These are phyloP conservation scores for Exidia glandulosa DNA, from an alignment of 768 basidiomycete genomes.

Conservation along the genomic window DNA sequence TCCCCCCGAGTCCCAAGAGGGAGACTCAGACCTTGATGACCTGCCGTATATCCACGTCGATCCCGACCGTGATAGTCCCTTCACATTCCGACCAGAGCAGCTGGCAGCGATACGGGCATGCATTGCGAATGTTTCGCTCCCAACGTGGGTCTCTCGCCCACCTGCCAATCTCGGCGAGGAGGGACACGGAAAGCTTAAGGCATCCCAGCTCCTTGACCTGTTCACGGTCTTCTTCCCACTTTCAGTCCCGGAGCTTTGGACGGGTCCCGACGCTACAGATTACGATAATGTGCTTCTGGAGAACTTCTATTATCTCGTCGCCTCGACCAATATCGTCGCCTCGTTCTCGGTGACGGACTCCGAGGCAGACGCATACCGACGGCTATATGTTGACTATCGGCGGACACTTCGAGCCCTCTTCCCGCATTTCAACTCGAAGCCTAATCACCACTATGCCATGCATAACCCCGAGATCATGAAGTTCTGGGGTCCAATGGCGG, in stretches of 20 bases:
- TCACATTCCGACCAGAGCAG: background rate
- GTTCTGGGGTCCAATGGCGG: background rate
- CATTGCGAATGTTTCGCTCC: conserved; percentile 7
- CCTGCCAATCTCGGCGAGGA: background rate
- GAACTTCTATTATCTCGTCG: background rate
- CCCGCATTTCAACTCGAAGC: background rate
- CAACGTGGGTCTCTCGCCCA: background rate
- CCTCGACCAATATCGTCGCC: background rate
- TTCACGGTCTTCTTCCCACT: conserved; percentile 20
- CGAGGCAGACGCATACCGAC: background rate
- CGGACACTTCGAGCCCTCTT: background rate
- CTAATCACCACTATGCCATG: background rate
- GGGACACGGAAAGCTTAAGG: background rate
- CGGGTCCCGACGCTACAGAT: background rate
- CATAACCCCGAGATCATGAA: background rate
- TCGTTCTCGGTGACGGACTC: background rate
- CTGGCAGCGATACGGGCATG: conserved; percentile 7
- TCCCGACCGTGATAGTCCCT: background rate
- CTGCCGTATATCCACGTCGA: background rate
- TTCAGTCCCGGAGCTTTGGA: conserved; percentile 20
- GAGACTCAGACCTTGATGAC: background rate
- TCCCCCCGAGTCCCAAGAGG: background rate
- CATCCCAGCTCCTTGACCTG: conserved; percentile 8
- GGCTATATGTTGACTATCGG: background rate
- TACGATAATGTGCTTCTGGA: background rate